Evolutionary conservation across 257 asterid genomes (phyloP), one percentile per base, ranked within the genome.

Genomic region (Plectranthus barbatus): DNA sequence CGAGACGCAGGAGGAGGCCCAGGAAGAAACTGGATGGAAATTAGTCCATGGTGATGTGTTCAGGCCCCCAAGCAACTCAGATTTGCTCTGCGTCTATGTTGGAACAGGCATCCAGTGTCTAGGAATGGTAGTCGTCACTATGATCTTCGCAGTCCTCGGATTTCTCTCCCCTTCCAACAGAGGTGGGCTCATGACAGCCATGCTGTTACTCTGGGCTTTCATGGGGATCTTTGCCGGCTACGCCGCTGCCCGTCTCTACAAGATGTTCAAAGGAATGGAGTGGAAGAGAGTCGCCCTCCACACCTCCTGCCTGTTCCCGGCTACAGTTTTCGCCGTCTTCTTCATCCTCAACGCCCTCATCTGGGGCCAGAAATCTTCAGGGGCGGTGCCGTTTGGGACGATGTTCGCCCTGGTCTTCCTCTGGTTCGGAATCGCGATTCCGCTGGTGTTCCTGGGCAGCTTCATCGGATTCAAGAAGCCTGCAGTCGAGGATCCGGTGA

Each of bases 11-110:
- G 95, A 86, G 44, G 95, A 86, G 48, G 92, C 95, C 54, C 92
- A 84, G 62, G 95, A 86, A 79, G 95, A 87, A 72, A 83, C 92
- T 0, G 95, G 95, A 12, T 87, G 95, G 95, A 87, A 87, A 71
- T 58, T 84, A 19, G 90, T 87, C 71, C 95, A 87, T 7, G 83
- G 82, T 0, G 95, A 87, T 26, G 93, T 84, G 8, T 87, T 87
- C 82, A 72, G 95, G 67, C 71, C 95, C 40, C 95, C 95, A n/a
- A 69, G 34, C 76, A 79, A 80, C 78, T 79, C 95, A 0, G 82
- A 84, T 23, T 20, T 84, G 41, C 93, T 87, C 26, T 82, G 95
- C 26, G 81, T 81, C 39, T 76, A 80, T 26, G 93, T 82, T 4
- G 95, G 93, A 61, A 87, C 90, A 0, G 95, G 95, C 8, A 77